Evolutionary conservation across 1,284 basidiomycete species (phyloP), one percentile per base, ranked within the genome.

Genomic region (Ganoderma sinense): DNA sequence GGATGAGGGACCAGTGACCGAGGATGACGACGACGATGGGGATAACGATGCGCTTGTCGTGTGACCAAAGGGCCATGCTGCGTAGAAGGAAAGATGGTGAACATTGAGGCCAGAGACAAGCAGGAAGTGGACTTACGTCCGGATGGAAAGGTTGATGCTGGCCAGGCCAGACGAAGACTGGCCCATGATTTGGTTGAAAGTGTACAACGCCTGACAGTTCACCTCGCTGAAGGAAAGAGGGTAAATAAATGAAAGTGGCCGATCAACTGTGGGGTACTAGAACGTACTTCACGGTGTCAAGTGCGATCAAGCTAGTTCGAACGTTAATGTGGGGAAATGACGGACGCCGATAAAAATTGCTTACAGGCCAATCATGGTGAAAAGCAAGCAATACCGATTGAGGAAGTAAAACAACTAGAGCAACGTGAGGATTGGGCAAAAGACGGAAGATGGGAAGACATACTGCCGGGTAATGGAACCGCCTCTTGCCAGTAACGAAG

Each of bases 71-170:
- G 0, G 91, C 92, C 78, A 93, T 91, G 6, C 91, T 92, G 70
- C 23, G 68, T 39, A 69, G 53, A 65, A 71, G 62, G 70, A 68
- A 31, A 58, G 55, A 14, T 13, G 45, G 43, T 73, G 23, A 14
- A 31, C 45, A 1, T 62, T 67, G 41, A 14, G 58, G 10, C 41
- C 29, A 55, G 29, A 18, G 7, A 40, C 40, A 20, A 26, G 18
- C 4, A 2, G 20, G 16, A 31, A 62, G 48, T 33, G 26, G 26
- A 83, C 89, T 71, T 79, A 91, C 89, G 92, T 94, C 75, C 92
- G 84, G 63, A 94, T 84, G 5, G 92, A 93, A n/a, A 94, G 84
- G 76, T 94, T 94, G 76, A 94, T 88, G 76, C 91, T 93, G 10
- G 93, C 91, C 4, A 94, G 83, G 13, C 93, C 93, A 56, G 93